phyloP scores from a whole-genome alignment of 805 yeast species.

The Pichia heedii region DNA sequence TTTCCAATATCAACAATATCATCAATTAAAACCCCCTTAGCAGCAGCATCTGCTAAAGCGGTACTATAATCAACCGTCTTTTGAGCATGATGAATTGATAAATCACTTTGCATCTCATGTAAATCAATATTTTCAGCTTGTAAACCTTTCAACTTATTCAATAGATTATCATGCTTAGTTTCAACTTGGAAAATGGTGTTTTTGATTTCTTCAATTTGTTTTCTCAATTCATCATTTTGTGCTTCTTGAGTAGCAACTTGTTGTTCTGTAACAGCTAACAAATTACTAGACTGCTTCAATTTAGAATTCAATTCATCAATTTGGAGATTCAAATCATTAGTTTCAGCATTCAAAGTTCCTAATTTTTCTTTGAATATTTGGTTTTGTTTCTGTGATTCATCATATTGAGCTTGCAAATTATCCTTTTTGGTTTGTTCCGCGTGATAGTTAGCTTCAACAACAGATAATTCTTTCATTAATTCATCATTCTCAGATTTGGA shows the following conservation, averaged over 20 bases:
- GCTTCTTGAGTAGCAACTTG: slow-evolving; percentile 57
- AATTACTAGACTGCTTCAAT: slow-evolving; percentile 51
- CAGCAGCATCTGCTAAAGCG: slow-evolving; percentile 23
- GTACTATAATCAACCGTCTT: slow-evolving; percentile 24
- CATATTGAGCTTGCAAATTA: slow-evolving; percentile 49
- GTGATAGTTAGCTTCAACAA: slow-evolving; percentile 71
- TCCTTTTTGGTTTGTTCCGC: slow-evolving; percentile 58
- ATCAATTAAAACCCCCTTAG: slow-evolving; percentile 19
- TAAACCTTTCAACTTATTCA: slow-evolving; percentile 15
- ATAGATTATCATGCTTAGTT: slow-evolving; percentile 17
- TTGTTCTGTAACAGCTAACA: slow-evolving; percentile 55
- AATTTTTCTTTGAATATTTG: slow-evolving; percentile 58
- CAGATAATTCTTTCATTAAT: slow-evolving; percentile 60
- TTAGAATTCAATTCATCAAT: slow-evolving; percentile 44
- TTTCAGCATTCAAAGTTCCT: slow-evolving; percentile 57
- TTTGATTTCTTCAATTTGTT: slow-evolving; percentile 18
- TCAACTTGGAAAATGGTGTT: slow-evolving; percentile 22
- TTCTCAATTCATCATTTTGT: slow-evolving; percentile 31
- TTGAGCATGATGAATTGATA: slow-evolving; percentile 25
- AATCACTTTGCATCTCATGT: slow-evolving; percentile 26
- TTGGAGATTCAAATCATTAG: slow-evolving; percentile 48
- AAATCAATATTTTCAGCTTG: slow-evolving; percentile 35
- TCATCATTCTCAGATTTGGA: slow-evolving; percentile 61
- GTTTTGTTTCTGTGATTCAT: slow-evolving; percentile 62
- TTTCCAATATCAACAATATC: slow-evolving; percentile 12